Evolutionary conservation across 116 monocot genomes (phyloP), one percentile per base, ranked within the genome.

Genomic region (Papilionanthe hybrid): DNA sequence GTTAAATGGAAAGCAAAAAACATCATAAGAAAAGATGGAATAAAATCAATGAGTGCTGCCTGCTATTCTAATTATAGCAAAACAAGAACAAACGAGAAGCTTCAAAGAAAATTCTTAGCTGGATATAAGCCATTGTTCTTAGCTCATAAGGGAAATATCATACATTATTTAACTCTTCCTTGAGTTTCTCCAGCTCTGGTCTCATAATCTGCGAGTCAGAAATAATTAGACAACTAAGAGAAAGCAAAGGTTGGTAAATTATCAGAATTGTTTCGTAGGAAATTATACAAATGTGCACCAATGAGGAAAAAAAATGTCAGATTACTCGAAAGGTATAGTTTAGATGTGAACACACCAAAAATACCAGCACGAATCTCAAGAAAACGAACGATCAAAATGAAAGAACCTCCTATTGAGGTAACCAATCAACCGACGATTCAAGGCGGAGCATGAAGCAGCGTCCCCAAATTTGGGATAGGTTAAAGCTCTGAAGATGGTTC

Each of bases 131-230:
- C 12, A 37, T 43, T 73, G 43, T 48, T 48, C 49, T 27, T 49
- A 48, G 20, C 6, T 44, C n/a, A 44, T 73, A 9, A 9, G 12
- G 12, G 25, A 81, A 49, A 71, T 78, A 84, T 9, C 81, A 22
- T 87, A 95, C 93, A 87, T 89, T 89, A 79, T 91, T 72, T 85
- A 93, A 89, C 69, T 82, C 42, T n/a, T 86, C 75, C 81, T 95
- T 95, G 74, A 99, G 76, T 78, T 89, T 73, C 84, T 99, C 95
- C 85, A 99, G 27, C 83, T 95, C 88, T 63, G 95, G 93, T 49
- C 72, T 89, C 91, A 99, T 79, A 53, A 78, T 60, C 99, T 99
- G 92, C 15, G 84, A 49, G 44, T 17, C 55, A 77, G 75, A 9
- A 77, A 42, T 42, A 60, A 23, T 77, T 7, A 19, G 47, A 50